Conservation (phyloP, 2,329 filamentous ascomycete species). For the Microcyclospora tardicrescens region DNA sequence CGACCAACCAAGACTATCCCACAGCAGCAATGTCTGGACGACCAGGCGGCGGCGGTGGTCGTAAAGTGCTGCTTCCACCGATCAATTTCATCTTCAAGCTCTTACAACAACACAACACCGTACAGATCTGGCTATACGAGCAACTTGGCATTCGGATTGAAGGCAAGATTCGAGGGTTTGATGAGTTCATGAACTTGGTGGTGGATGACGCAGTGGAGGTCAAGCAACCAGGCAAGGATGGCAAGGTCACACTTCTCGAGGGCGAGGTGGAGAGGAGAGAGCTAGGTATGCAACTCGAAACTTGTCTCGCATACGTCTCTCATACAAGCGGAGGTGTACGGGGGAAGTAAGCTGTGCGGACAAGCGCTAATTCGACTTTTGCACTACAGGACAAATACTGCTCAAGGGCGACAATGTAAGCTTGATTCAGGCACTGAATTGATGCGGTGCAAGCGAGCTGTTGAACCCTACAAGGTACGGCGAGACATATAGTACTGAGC, state of each 20-base stretch:
- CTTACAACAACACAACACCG: slow-evolving; percentile 67
- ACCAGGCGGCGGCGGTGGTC: slow-evolving; percentile 35
- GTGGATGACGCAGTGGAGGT: slow-evolving; percentile 93
- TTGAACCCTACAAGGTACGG: not conserved
- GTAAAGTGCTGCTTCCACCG: slow-evolving; percentile 58
- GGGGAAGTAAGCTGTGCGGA: not conserved
- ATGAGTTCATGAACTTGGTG: slow-evolving; percentile 99
- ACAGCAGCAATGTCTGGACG: slow-evolving; percentile 39
- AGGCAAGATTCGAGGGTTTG: slow-evolving; percentile 92
- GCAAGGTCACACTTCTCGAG: slow-evolving; percentile 34
- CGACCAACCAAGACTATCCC: no score
- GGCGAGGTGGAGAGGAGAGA: slow-evolving; percentile 67
- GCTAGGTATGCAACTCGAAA: slow-evolving; percentile 46
- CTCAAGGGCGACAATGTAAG: slow-evolving; percentile 83
- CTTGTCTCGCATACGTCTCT: not conserved
- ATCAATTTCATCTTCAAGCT: slow-evolving; percentile 94
- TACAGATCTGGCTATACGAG: slow-evolving; percentile 95
- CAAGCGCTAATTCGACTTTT: slow-evolving; percentile 1
- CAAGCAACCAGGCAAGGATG: slow-evolving; percentile 66
- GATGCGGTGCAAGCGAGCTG: not conserved
- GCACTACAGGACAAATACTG: slow-evolving; percentile 57
- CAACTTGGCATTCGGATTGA: slow-evolving; percentile 89
- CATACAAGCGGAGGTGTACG: not conserved
- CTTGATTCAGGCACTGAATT: slow-evolving; percentile 45
- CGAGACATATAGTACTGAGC: not conserved